Evolutionary conservation across 2,329 filamentous ascomycete genomes (phyloP), one percentile per base, ranked within the genome.

Genomic region (Cercospora canescens): DNA sequence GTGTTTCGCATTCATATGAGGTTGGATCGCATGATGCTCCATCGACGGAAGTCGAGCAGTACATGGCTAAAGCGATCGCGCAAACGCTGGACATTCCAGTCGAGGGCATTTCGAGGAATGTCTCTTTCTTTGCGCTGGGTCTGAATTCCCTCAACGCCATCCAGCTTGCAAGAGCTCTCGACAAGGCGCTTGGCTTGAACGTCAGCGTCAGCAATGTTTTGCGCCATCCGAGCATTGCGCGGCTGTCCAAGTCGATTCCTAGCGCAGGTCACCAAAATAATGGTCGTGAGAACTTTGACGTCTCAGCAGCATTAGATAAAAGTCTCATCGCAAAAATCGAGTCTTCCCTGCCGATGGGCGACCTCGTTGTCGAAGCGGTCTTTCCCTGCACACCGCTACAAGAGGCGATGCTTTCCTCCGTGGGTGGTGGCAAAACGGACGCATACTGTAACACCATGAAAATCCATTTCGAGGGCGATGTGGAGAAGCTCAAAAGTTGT

Each of bases 371-470:
- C 2, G 78, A 85, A 32, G 82, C 80, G 1, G 82, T 96, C 8
- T 79, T 94, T 5, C 93, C 93, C 0, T 97, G 94, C 75, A 96
- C 93, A 1, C 91, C 93, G 0, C 80, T 97, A 0, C 94, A 97
- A 76, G 91, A 96, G 79, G 91, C 90, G 0, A 97, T 97, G 93
- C 82, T 97, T 0, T 89, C 88, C 2, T 86, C 87, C 8, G 79
- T 79, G 28, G 70, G 76, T 4, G 79, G 79, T 72, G 81, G 68
- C 2, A 78, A 78, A 1, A 76, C 80, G 11, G 78, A 79, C 1
- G 83, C 88, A 1, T 97, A 97, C 75, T 88, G 86, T 72, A 97
- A 96, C 75, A 86, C 86, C 56, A 87, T 92, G 63, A 77, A 89
- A 0, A 86, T 96, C 67, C 81, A 84, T 6, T 75, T 96, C 6